Evolutionary conservation across 177 flowering plant genomes (phyloP), one percentile per base, ranked within the genome.

Genomic region (Vitis hybrid): DNA sequence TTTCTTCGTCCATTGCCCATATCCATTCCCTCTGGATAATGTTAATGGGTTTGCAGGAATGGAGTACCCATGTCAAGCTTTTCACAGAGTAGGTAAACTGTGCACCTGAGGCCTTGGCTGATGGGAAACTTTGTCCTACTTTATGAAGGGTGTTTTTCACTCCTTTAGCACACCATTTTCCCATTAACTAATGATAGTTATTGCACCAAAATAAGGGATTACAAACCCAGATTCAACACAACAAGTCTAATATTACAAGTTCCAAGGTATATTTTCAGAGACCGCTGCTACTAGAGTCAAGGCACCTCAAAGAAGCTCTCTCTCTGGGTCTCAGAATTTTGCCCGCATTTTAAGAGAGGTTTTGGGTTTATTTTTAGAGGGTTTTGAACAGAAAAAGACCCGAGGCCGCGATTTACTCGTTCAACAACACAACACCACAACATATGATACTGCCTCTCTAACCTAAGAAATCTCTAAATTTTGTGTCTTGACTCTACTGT

Each of bases 291-390:
- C 4, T 7, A 54, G 18, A 54, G 7, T 14, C 57, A 54, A 54
- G 57, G 18, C 57, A 54, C 16, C 57, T 54, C 57, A 14, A 15
- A 14, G 18, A 14, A 20, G 10, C 60, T 19, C 29, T 57, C 31
- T 57, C 60, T 12, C 48, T 8, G 48, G 48, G 48, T 18, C 60
- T 57, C 26, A n/a, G 29, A 57, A 12, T 59, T 59, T 59, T 59
- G n/a, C 63, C 34, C 48, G 48, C 31, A 59, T 59, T 59, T 59
- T 59, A 59, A 59, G 62, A 59, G 62, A 26, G 62, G 6, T 20
- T 10, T 20, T 59, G n/a, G 15, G 19, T 7, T 8, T 10, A 56
- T 54, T 54, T 18, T 14, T 57, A 16, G 18, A 14, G 10, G 60
- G 29, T 6, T 57, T 6, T 16, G 20, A 29, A 18, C 60, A 20